Percentiles rank a stretch among this genome's conserved stretches.
Evolutionary conservation across 2,329 filamentous ascomycete species (phyloP).

Genomic region (Verticillium nubilum): DNA sequence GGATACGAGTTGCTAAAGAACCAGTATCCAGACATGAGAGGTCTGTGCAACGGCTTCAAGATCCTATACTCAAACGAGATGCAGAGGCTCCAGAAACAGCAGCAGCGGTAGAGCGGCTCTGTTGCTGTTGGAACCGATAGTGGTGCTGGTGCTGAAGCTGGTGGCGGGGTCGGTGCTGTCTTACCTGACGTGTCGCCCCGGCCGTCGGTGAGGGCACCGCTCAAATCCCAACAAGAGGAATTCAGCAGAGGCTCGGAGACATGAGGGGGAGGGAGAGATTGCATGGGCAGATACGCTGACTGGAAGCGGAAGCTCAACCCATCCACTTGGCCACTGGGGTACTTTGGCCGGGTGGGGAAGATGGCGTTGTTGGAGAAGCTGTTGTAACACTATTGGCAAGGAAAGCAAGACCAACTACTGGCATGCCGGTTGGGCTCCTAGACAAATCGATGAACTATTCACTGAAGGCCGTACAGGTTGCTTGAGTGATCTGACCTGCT

Average conservation of each 20-base stretch:
- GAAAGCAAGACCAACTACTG: background rate
- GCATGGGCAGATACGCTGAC: background rate
- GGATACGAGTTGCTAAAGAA: conserved; percentile 88
- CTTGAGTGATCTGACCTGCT: too few species aligned
- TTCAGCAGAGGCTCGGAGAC: background rate
- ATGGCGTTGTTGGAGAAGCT: background rate
- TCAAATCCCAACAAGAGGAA: background rate
- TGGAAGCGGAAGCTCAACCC: background rate
- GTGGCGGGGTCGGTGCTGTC: conserved; percentile 19
- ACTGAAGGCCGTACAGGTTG: too few species aligned
- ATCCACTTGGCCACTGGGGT: background rate
- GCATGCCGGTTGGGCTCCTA: background rate
- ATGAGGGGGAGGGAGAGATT: background rate
- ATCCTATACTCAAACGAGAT: conserved; percentile 64
- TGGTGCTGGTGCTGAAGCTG: background rate
- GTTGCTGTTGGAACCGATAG: conserved; percentile 12
- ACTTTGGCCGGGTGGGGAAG: background rate
- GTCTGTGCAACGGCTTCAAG: conserved; percentile 97
- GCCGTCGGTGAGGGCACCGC: background rate
- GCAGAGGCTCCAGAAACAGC: conserved; percentile 47
- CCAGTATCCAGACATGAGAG: conserved; percentile 89
- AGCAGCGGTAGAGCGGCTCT: background rate
- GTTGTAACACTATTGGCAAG: background rate
- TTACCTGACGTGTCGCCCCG: conserved; percentile 7
- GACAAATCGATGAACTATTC: background rate